Conservation (phyloP, 257 asterid genomes). For the Thymus quinquecostatus region DNA sequence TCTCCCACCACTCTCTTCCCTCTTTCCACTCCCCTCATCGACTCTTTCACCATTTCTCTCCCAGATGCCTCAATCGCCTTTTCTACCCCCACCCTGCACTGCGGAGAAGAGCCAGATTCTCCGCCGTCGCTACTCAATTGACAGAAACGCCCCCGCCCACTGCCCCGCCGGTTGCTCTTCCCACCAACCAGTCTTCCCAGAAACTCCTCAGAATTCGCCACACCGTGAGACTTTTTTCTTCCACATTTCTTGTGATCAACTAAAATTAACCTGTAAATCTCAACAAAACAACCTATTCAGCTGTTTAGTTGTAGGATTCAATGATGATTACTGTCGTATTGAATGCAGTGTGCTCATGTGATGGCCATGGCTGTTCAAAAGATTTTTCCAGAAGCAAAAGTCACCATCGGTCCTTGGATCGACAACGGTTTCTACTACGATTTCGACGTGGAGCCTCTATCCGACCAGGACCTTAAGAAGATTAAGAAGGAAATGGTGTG, state of each 20-base stretch:
- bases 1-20: conserved; percentile 41
- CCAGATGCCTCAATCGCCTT: conserved; percentile 24
- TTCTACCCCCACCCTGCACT: conserved; percentile 18
- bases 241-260: not conserved
- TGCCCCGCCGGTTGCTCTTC: conserved; percentile 47
- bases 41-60: conserved; percentile 34
- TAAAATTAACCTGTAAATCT: not conserved
- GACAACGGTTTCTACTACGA: conserved; percentile 93
- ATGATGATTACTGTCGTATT: not conserved
- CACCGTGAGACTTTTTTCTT: conserved; percentile 50
- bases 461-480: conserved; percentile 89
- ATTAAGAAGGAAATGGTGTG: conserved; percentile 97
- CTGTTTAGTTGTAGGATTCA: not conserved
- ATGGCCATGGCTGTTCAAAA: conserved; percentile 99
- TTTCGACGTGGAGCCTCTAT: conserved; percentile 91
- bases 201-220: conserved; percentile 83
- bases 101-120: conserved; percentile 38
- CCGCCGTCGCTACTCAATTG: conserved; percentile 64
- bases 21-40: conserved; percentile 30
- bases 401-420: conserved; percentile 97
- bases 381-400: conserved; percentile 90
- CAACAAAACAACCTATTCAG: not conserved
- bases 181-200: conserved; percentile 82
- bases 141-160: conserved; percentile 39
- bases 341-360: conserved; percentile 95